Evolutionary conservation across 1,284 basidiomycete species (phyloP).

Genomic region (Xerocomus amazonicus): DNA sequence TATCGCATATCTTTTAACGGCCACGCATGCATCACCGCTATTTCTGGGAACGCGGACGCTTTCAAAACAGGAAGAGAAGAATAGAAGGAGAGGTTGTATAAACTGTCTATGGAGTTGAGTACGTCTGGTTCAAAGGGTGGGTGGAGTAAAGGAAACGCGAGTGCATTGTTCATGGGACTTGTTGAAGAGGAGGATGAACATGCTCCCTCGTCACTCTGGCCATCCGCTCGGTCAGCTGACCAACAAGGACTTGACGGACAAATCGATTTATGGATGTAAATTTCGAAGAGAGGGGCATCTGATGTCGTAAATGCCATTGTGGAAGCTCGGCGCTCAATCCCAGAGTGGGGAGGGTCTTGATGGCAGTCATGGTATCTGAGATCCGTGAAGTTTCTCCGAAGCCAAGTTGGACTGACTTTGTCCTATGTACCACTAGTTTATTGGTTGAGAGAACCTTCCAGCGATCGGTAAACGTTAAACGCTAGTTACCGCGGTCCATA

Average conservation of each 20-base stretch:
- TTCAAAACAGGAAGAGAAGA: slow-evolving; percentile 18
- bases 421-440: too few species aligned
- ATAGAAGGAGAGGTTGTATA: slow-evolving; percentile 13
- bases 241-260: slow-evolving; percentile 9
- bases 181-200: slow-evolving; percentile 21
- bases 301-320: slow-evolving; percentile 18
- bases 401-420: too few species aligned
- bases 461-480: too few species aligned
- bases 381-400: neutral
- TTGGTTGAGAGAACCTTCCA: too few species aligned
- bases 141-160: slow-evolving; percentile 19
- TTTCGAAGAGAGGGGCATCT: slow-evolving; percentile 19
- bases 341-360: neutral
- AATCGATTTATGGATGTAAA: slow-evolving; percentile 15
- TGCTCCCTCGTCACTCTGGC: slow-evolving; percentile 13
- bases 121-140: slow-evolving; percentile 1
- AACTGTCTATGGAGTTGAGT: slow-evolving; percentile 14
- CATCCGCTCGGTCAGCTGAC: slow-evolving; percentile 12
- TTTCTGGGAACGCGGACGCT: slow-evolving; percentile 9
- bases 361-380: neutral
- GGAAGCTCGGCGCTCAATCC: slow-evolving; percentile 7
- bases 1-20: slow-evolving; percentile 16
- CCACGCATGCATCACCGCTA: slow-evolving; percentile 30
- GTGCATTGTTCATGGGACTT: slow-evolving; percentile 15
- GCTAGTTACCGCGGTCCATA: too few species aligned